Conservation (phyloP, 768 basidiomycete genomes). For the Strobilomyces dryophilus region DNA sequence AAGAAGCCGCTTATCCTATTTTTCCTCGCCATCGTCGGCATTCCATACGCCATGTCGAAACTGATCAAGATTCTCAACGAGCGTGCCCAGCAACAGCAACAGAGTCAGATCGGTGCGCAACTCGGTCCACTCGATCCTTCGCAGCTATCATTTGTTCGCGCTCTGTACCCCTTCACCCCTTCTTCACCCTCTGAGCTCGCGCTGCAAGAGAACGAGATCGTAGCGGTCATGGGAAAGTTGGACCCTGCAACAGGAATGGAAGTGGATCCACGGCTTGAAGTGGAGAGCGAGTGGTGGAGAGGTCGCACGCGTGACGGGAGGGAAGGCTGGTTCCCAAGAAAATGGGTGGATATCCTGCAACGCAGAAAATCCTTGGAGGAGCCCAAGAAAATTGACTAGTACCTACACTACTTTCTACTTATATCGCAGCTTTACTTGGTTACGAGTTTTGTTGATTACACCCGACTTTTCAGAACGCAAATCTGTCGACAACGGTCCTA, state of each 20-base stretch:
- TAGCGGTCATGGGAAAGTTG: constrained; percentile 82
- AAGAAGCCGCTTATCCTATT: constrained; percentile 92
- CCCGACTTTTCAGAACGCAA: too few relatives aligned
- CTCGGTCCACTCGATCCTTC: constrained; percentile 70
- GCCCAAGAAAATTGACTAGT: constrained; percentile 40
- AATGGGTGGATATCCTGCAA: constrained; percentile 76
- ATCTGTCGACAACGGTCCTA: too few relatives aligned
- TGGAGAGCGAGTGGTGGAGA: constrained; percentile 86
- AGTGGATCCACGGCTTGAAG: constrained; percentile 60
- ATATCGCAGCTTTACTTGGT: too few relatives aligned
- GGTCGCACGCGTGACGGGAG: constrained; percentile 88
- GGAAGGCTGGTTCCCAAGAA: constrained; percentile 92
- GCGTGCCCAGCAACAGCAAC: constrained; percentile 49
- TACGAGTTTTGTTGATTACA: too few relatives aligned
- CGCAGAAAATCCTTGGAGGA: constrained; percentile 36
- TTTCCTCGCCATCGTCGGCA: constrained; percentile 87
- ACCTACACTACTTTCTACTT: too few relatives aligned
- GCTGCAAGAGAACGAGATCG: constrained; percentile 86
- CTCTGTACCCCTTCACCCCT: constrained; percentile 73
- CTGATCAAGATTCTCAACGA: constrained; percentile 75
- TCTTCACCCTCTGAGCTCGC: constrained; percentile 73
- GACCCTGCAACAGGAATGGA: constrained; percentile 66
- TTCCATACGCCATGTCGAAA: constrained; percentile 91
- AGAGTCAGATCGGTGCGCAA: constrained; percentile 31
- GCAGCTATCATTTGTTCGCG: constrained; percentile 77